Conservation (phyloP, 1,139 yeast species). For the Blastobotrys malaysiensis region DNA sequence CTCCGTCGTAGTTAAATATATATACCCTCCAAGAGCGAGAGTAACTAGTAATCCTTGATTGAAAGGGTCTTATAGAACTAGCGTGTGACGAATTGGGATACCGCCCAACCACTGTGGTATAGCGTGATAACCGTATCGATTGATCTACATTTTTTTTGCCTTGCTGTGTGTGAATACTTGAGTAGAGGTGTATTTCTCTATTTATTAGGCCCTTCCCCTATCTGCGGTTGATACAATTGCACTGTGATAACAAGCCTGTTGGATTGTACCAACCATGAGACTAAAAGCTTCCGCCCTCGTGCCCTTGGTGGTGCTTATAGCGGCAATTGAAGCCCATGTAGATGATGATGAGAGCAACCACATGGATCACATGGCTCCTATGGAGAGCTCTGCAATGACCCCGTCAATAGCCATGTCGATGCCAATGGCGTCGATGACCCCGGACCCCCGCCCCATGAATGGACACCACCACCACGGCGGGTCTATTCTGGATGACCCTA, state of each 20-base stretch:
- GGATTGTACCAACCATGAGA: background rate
- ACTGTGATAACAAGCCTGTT: no score
- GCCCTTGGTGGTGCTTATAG: background rate
- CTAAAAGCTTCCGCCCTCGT: background rate
- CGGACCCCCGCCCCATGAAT: background rate
- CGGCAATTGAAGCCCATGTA: background rate
- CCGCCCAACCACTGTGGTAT: background rate
- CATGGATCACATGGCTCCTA: background rate
- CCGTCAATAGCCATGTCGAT: background rate
- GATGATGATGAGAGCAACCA: background rate
- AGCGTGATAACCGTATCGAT: background rate
- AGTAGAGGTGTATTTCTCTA: background rate
- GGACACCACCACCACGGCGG: slow-evolving; percentile 51
- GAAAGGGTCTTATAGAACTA: background rate
- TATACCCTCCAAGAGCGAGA: background rate
- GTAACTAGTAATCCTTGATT: background rate
- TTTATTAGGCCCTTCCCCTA: background rate
- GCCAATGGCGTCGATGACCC: background rate
- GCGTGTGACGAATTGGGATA: background rate
- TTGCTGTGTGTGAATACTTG: background rate
- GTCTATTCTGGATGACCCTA: slow-evolving; percentile 62
- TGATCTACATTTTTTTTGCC: background rate
- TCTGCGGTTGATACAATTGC: background rate
- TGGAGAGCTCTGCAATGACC: background rate
- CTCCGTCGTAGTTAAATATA: no score